Evolutionary conservation across 1,284 basidiomycete genomes (phyloP).

Genomic region (Trichosporon asahii): DNA sequence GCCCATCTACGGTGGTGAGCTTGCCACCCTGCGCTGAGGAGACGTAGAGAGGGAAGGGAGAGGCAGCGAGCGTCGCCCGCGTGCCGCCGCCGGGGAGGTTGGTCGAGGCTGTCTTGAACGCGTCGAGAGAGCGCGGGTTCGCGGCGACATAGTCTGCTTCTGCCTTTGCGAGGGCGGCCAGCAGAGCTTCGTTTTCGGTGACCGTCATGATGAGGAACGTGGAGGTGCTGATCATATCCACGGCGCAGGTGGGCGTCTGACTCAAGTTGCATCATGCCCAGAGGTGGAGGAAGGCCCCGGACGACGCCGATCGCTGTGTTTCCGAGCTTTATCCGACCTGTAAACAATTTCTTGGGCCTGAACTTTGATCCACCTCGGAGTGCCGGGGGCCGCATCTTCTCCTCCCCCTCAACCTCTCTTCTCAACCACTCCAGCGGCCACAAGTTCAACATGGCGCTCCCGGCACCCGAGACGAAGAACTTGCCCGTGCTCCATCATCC

Average conservation of each 20-base stretch:
- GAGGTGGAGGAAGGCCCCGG: neutral
- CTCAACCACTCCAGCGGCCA: neutral
- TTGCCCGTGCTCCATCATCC: constrained; percentile 57
- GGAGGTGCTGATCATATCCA: neutral
- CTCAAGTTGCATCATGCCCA: neutral
- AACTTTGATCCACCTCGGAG: neutral
- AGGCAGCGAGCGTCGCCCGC: constrained; percentile 29
- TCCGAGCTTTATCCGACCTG: neutral
- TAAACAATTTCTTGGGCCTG: constrained; percentile 2
- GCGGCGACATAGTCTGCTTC: constrained; percentile 4
- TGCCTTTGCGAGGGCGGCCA: neutral
- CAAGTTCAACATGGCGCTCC: constrained; percentile 16
- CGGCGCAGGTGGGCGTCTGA: neutral
- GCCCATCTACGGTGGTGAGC: constrained; percentile 30
- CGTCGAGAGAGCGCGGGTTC: constrained; percentile 21
- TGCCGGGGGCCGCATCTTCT: neutral
- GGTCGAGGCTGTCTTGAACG: constrained; percentile 11
- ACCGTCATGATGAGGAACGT: neutral
- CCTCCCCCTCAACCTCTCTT: neutral
- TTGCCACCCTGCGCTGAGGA: constrained; percentile 18
- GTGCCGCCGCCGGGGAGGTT: constrained; percentile 31
- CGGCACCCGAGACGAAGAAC: constrained; percentile 61
- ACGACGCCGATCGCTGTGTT: neutral
- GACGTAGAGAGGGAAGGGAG: constrained; percentile 33
- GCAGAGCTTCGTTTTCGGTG: neutral